Evolutionary conservation across 345 rosid species (phyloP), one percentile per base, ranked within the genome.

Genomic region (Crucihimalaya himalaica): DNA sequence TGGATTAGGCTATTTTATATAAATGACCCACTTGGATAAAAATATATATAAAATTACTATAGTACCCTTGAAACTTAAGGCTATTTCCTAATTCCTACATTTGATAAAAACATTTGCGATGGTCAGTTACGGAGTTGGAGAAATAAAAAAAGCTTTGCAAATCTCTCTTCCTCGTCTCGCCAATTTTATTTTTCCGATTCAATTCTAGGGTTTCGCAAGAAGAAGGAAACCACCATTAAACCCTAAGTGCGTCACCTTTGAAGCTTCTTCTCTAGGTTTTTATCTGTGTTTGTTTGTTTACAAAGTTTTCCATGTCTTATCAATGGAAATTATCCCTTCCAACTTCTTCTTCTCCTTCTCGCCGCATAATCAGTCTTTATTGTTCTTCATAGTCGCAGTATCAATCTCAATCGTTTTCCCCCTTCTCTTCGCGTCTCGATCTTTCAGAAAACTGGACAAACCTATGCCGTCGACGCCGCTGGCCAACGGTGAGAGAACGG

Each of bases 251-350:
- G 40, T 76, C 70, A 21, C 39, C 35, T 12, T 40, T 21, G 8
- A 43, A 55, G 43, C 32, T 66, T 73, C 51, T 66, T 70, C 53
- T 21, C 45, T 83, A 85, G 81, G 83, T 83, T 73, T 73, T 82
- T 5, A 13, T 83, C 77, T 28, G 1, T 53, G 4, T 14, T 42
- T 75, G 4, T 14, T 42, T 75, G 81, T 60, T 60, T 70, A 73
- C 16, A 66, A 72, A 70, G 84, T 79, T 80, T 87, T 84, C 75
- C 75, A 86, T 93, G 87, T 84, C 84, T 85, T 56, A 45, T 81
- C 70, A 83, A 85, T 89, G 89, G 89, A 83, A 88, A 78, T 83
- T 79, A 74, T 68, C 75, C 68, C 79, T 67, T 56, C 76, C 57
- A 37, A 78, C 77, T 66, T 74, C 74, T 66, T 74, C 74, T 11